Base-by-base conservation (phyloP, 2,329 filamentous ascomycete genomes). In the Apiospora pterosperma region DNA sequence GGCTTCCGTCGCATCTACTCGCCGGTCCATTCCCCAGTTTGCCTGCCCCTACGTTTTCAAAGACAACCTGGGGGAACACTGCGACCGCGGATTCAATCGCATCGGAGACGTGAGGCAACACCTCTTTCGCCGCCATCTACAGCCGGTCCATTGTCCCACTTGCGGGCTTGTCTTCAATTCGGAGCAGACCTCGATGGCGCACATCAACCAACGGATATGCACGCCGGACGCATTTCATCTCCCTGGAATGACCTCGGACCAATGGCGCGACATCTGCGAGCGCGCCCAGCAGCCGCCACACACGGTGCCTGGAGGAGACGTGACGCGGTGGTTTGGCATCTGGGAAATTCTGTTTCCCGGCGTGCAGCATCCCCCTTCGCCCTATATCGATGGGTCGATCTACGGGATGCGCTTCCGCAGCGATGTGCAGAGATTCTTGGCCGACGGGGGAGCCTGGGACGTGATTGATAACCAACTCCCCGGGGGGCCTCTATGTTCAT, bases 141-240 rank as follows among this genome's bases (percentile, higher is more conserved):
- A 52, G 8, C 5, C 6, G n/a, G 1, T 10, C 5, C 44, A 52
- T 10, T 52, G 44, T 7, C 44, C 44, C 1, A 2, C 14, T 3
- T 52, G 44, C 16, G 44, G 44, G 1, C 5, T 2, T 5, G 10
- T 7, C 1, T 52, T 52, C 14, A 19, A 16, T 11, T 38, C 36
- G 4, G 23, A 23, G 2, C 11, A 6, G 42, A 12, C 4, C 8
- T 19, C 44, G 5, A 7, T 8, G 2, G 19, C 44, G 5, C 44
- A 52, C 8, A 52, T 52, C 16, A 52, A n/a, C 3, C 25, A 31
- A 31, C 5, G 5, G n/a, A 19, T 2, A 8, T 52, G 44, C 25
- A 3, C 11, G 1, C 23, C 2, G 23, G 12, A 3, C 2, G 10
- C 2, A 1, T 31, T 19, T 14, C 0, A 52, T 3, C 5, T 31